Percentiles rank a stretch among this genome's conserved stretches.
Evolutionary conservation across 75 land plant genomes (phyloP).

Genomic region (Sequoia sempervirens): DNA sequence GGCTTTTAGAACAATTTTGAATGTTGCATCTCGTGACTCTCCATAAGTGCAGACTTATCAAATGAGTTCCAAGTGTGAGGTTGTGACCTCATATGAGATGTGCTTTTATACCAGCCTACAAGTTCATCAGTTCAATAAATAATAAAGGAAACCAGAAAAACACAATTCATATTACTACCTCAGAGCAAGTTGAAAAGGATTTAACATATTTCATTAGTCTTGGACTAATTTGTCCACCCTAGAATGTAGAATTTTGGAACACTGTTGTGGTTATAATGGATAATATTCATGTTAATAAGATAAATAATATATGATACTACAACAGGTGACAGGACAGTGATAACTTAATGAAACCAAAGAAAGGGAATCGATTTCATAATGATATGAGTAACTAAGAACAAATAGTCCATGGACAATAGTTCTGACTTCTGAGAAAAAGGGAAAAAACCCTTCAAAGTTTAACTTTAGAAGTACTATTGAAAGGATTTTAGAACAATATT

Average conservation of each 20-base stretch:
- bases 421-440: background rate
- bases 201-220: background rate
- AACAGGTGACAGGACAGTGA: too few species aligned
- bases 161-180: background rate
- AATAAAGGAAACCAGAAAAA: background rate
- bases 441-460: background rate
- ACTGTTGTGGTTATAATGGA: background rate
- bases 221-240: background rate
- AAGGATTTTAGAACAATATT: background rate
- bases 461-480: background rate
- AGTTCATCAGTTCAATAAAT: background rate
- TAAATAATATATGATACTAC: background rate
- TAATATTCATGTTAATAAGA: background rate
- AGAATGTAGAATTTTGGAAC: background rate
- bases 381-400: background rate
- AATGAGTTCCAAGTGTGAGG: too few species aligned
- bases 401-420: background rate
- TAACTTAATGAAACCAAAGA: background rate
- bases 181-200: background rate
- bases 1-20: background rate
- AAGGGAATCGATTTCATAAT: background rate
- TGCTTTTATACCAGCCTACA: background rate
- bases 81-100: too few species aligned
- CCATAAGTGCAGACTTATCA: background rate
- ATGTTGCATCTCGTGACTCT: background rate